Base-by-base conservation (phyloP, 108 stramenopile genomes). In the Nitzschia sp. region DNA sequence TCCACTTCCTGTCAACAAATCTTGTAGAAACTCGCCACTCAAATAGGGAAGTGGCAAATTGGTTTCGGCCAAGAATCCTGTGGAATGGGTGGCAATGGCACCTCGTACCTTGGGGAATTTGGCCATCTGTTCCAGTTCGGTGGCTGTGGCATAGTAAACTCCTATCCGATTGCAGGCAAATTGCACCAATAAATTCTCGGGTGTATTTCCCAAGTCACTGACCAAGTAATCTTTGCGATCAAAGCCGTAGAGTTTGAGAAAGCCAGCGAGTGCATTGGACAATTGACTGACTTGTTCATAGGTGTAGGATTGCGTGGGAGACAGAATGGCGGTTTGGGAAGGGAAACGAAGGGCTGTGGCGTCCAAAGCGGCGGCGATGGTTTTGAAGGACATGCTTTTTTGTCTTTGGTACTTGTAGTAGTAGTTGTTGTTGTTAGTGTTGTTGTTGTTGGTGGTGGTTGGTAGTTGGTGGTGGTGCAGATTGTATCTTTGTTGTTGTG, bases 161-260 rank as follows among this genome's bases (percentile, higher is more conserved):
- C 82, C 82, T 22, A 83, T 51, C 41, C 71, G 53, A 42, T 75
- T 72, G 62, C 82, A 83, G 6, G 82, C 82, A 24, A 83, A 39
- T 51, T 83, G 82, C 2, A 79, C 24, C 22, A 79, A 41, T 8
- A 83, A 57, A 70, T 73, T 73, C 54, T 83, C 77, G 10, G 71
- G 41, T 6, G 63, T 63, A 53, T 83, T 83, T 3, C 29, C 29
- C 7, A 83, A 34, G 40, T 83, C 79, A 37, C 71, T 80, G 38
- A 77, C 60, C 58, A 83, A 43, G 6, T 77, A 42, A 41, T 80
- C 70, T 42, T 65, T 62, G 6, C 51, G 70, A 40, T 75, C 73
- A 63, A 48, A 76, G 22, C 79, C 79, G 26, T 80, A 77, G 21
- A 44, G 25, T 12, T 26, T 17, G 10, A 80, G 63, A 29, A 59